Evolutionary conservation across 768 basidiomycete species (phyloP), one percentile per base, ranked within the genome.

Genomic region (Boletus fagicola): DNA sequence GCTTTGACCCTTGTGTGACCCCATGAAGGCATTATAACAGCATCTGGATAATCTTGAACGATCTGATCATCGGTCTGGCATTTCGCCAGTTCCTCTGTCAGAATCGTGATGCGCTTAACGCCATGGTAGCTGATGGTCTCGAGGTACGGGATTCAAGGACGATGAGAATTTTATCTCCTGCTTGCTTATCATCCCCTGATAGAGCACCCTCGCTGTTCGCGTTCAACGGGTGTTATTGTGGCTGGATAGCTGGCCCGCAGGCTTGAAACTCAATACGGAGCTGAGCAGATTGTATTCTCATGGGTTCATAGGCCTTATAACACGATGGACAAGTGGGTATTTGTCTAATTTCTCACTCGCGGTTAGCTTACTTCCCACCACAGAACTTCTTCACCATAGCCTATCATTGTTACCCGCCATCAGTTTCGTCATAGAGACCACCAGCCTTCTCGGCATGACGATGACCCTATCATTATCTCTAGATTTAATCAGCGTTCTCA

Each of bases 221-320:
- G 68, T 88, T 10, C 79, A 81, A 43, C 73, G 75, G 16, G 77
- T 80, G 0, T 76, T 98, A 2, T 64, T 78, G 1, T 98, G 94
- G 95, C 79, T 99, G 13, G 90, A 97, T 69, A 84, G 89, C 58
- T 98, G 96, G 96, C 96, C 96, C 0, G 94, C 87, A 2, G 96
- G 97, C 1, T 75, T 99, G 40, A 99, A 99, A 72, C 85, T 99
- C 51, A 98, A 98, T 66, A 92, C 92, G 0, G 92, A 98, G 63
- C 80, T 99, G n/a, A 92, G 92, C 63, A 77, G 79, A 26, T 89
- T 97, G 68, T 89, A 92, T 65, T 84, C 87, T n/a, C 80, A 85
- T 56, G 78, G 82, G 0, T 86, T 97, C 49, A 76, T 87, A 3
- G 80, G 79, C 26, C 60, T 91, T 15, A 81, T 92, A 16, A 77